These are phyloP conservation scores for Microdochium trichocladiopsis DNA, from an alignment of 2,329 filamentous ascomycete genomes.

Conservation along the genomic window DNA sequence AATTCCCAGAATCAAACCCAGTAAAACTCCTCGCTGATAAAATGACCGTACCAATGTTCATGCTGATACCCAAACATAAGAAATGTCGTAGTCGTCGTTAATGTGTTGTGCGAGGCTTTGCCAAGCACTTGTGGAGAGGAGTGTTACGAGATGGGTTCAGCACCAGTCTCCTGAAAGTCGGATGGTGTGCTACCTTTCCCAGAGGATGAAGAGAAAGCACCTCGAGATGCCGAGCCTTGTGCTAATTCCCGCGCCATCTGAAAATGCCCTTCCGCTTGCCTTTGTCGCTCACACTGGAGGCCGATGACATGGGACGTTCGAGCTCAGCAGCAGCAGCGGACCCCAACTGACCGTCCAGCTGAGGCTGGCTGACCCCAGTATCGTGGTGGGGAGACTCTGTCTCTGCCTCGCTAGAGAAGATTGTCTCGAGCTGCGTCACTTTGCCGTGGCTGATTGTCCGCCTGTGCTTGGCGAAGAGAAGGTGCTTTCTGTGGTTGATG, in stretches of 20 bases:
- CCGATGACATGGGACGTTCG: not conserved
- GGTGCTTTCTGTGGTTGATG: conserved; percentile 34
- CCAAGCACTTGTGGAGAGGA: not conserved
- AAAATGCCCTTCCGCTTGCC: not conserved
- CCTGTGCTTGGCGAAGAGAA: conserved; percentile 39
- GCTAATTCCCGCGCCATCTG: not conserved
- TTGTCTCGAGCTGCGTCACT: conserved; percentile 18
- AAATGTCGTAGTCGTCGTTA: too few relatives aligned
- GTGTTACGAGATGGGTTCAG: not conserved
- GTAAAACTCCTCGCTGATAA: too few relatives aligned
- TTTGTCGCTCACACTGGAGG: not conserved
- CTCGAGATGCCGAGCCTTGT: not conserved
- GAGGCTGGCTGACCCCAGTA: not conserved
- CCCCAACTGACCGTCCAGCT: not conserved
- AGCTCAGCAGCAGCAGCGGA: not conserved
- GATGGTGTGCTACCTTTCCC: too few relatives aligned
- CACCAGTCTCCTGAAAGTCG: not conserved
- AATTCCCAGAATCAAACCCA: too few relatives aligned
- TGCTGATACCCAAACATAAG: too few relatives aligned
- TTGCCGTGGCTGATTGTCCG: conserved; percentile 38
- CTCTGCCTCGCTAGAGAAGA: not conserved
- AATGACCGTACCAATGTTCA: too few relatives aligned
- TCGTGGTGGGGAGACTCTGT: not conserved
- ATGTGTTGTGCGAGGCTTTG: too few relatives aligned
- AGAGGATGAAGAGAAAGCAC: not conserved